Base-by-base conservation (phyloP, 257 asterid genomes). In the Solanum tarijense region DNA sequence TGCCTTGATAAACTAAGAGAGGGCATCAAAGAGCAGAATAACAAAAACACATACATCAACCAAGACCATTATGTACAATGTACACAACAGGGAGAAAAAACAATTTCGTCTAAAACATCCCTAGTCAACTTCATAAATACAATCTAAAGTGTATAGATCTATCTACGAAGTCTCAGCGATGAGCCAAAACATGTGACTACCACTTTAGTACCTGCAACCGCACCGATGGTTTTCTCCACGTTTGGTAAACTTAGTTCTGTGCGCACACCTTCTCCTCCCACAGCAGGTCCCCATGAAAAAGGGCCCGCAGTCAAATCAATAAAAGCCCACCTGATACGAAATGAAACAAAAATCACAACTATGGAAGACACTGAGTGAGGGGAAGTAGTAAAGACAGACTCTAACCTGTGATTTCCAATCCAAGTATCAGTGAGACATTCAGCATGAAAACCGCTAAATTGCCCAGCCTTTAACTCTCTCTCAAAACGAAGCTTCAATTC, bases 231-330 rank as follows among this genome's bases (percentile, higher is more conserved):
- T 92, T 92, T 97, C 88, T 93, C 98, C 87, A 97, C 98, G 90
- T 93, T 95, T 83, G 99, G 99, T 84, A 97, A 93, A 91, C 98
- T 96, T 87, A 95, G 93, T 90, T 94, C 98, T 39, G 98, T 96
- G 71, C 99, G 99, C 34, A 97, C 99, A 87, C 99, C 99, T 94
- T 97, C 99, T 89, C 99, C 99, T 75, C 99, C 99, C 11, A 97
- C 99, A 32, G 98, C 96, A 91, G 99, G 98, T 38, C 99, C 99
- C 99, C 99, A 97, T 25, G 98, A 90, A 89, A 97, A 97, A 91
- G 99, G 98, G 65, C 99, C 99, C 1, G 99, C 99, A 85, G 95
- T 92, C 93, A 97, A 94, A 92, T 97, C 99, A 36, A 96, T 90
- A 87, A 97, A 95, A 11, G 99, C 99, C 99, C 99, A 97, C 95